Conservation (phyloP, 2,329 filamentous ascomycete species). For the Curvularia hawaiiensis region DNA sequence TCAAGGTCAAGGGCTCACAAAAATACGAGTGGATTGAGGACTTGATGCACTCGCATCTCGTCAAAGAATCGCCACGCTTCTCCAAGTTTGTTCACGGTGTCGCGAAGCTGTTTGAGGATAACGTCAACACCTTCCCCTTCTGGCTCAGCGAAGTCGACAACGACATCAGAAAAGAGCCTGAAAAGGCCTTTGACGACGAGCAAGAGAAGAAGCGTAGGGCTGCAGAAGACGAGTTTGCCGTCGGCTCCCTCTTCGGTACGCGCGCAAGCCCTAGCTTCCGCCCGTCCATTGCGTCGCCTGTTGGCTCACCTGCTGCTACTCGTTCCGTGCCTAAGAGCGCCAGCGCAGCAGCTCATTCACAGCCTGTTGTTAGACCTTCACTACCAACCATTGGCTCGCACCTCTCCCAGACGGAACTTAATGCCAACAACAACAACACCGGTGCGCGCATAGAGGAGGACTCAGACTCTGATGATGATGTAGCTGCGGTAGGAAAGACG, state of each 20-base stretch:
- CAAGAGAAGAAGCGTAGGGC: conserved; percentile 81
- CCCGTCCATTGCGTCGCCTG: conserved; percentile 67
- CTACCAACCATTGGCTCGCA: conserved; percentile 24
- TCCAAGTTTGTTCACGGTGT: conserved; percentile 97
- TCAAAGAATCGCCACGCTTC: conserved; percentile 87
- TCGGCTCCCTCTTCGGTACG: conserved; percentile 80
- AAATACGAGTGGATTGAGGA: conserved; percentile 87
- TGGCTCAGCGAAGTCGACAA: conserved; percentile 92
- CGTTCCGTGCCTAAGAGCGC: conserved; percentile 32
- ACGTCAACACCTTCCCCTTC: conserved; percentile 95
- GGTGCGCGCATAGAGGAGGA: conserved; percentile 51
- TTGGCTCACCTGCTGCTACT: conserved; percentile 61
- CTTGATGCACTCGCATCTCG: conserved; percentile 88
- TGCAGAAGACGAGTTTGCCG: conserved; percentile 84
- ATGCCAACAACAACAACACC: conserved; percentile 22
- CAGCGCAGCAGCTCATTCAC: conserved; percentile 27
- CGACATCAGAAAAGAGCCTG: conserved; percentile 92
- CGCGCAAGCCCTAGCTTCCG: conserved; percentile 50
- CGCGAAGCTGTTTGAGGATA: conserved; percentile 86
- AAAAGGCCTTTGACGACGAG: conserved; percentile 88
- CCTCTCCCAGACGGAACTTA: conserved; percentile 11
- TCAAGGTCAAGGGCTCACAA: conserved; percentile 77
- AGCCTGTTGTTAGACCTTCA: conserved; percentile 24
- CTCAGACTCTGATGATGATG: conserved; percentile 57
- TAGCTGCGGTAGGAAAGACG: conserved; percentile 47